Conservation (phyloP, 371 early-diverging fungal genomes). For the Mortierella sp. region DNA sequence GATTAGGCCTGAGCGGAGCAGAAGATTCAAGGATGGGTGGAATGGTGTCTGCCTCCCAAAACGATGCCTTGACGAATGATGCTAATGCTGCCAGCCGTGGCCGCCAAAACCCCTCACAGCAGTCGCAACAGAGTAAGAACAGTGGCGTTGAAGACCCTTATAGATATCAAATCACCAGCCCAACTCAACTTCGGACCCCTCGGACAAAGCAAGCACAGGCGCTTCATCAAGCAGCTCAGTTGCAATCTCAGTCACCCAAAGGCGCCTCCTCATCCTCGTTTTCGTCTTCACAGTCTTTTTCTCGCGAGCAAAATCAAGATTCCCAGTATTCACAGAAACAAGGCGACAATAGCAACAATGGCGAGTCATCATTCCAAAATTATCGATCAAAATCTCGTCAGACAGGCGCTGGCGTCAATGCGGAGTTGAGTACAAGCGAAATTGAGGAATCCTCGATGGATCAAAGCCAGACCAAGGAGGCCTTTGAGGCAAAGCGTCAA, state of each 20-base stretch:
- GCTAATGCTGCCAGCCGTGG: background rate
- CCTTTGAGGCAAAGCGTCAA: constrained; percentile 22
- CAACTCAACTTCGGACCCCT: constrained; percentile 14
- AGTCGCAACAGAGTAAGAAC: constrained; percentile 8
- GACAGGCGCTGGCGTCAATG: background rate
- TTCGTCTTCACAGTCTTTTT: background rate
- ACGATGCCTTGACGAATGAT: background rate
- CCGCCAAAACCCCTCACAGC: background rate
- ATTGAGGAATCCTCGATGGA: constrained; percentile 26
- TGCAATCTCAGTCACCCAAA: background rate
- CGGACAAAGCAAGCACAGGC: constrained; percentile 14
- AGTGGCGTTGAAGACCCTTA: constrained; percentile 23
- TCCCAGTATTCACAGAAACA: constrained; percentile 7
- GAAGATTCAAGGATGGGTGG: constrained; percentile 11
- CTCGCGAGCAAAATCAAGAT: background rate
- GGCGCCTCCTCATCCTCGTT: background rate
- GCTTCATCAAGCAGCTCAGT: constrained; percentile 9
- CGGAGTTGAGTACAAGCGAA: background rate
- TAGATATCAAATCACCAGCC: constrained; percentile 14
- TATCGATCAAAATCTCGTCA: background rate
- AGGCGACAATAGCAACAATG: constrained; percentile 3
- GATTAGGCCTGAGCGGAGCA: constrained; percentile 6
- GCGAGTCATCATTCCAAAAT: background rate
- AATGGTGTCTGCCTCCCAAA: constrained; percentile 10
- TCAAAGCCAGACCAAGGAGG: constrained; percentile 16